Conservation (phyloP, 1,284 basidiomycete species). For the Cryptococcus jaspeensis region DNA sequence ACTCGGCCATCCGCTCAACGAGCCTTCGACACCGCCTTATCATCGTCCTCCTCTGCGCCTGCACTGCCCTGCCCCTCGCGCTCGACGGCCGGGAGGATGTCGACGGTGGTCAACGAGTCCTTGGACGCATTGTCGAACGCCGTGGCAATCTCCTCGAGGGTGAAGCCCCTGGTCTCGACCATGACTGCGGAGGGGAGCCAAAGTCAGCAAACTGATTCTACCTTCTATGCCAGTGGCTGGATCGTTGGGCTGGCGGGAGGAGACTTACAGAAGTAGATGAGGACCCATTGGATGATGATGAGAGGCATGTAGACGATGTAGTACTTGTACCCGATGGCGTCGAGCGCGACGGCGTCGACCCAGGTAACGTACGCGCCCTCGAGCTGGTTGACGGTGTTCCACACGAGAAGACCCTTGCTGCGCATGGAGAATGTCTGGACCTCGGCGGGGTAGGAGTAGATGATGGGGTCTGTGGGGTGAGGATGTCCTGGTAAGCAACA, state of each 20-base stretch:
- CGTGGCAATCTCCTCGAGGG: slow-evolving; percentile 46
- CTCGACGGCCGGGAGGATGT: slow-evolving; percentile 12
- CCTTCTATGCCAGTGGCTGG: no score
- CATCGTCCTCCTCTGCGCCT: not conserved
- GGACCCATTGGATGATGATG: slow-evolving; percentile 41
- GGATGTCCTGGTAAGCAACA: not conserved
- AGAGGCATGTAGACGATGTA: slow-evolving; percentile 49
- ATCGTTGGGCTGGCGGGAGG: no score
- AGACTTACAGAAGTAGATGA: slow-evolving; percentile 34
- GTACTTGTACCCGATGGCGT: slow-evolving; percentile 50
- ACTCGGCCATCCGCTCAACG: not conserved
- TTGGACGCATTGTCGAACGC: slow-evolving; percentile 37
- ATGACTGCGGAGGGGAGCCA: slow-evolving; percentile 25
- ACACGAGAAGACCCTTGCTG: slow-evolving; percentile 50
- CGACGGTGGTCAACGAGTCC: slow-evolving; percentile 1
- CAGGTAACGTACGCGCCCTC: slow-evolving; percentile 37
- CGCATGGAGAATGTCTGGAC: slow-evolving; percentile 51
- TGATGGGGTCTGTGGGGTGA: slow-evolving; percentile 29
- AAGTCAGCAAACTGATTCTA: not conserved
- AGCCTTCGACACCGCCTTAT: not conserved
- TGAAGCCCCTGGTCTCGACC: slow-evolving; percentile 48
- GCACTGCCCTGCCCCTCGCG: not conserved
- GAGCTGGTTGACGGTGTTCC: slow-evolving; percentile 48
- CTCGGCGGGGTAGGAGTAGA: slow-evolving; percentile 50
- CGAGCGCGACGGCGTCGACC: slow-evolving; percentile 50